Evolutionary conservation across 139 green algal genomes (phyloP).

Genomic region (Asterochloris sp.): DNA sequence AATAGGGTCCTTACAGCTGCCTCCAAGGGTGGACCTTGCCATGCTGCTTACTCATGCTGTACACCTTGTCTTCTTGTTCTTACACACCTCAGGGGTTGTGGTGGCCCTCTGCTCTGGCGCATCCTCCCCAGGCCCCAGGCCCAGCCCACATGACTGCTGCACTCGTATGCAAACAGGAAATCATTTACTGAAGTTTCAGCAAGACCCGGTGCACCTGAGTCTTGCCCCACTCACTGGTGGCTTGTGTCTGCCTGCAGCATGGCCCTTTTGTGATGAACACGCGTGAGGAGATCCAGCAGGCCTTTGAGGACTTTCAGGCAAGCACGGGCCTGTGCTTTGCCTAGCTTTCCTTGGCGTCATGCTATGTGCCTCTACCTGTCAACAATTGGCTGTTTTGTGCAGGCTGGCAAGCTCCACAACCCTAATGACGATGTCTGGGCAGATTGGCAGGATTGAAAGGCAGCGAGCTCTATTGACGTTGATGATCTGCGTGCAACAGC

Average conservation of each 20-base stretch:
- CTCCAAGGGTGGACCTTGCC: not conserved
- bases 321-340: not conserved
- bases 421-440: constrained; percentile 72
- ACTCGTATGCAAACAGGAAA: no score
- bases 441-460: no score
- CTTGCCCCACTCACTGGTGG: no score
- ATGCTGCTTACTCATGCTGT: not conserved
- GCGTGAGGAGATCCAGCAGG: constrained; percentile 69
- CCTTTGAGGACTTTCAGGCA: constrained; percentile 69
- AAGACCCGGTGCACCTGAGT: no score
- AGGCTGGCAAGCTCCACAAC: constrained; percentile 61
- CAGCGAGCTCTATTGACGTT: not conserved
- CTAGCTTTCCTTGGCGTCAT: no score
- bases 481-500: not conserved
- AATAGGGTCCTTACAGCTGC: not conserved
- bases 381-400: no score
- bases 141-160: no score
- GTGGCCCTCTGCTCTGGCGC: no score
- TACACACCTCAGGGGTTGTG: no score
- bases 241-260: not conserved
- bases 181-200: no score
- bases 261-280: constrained; percentile 57
- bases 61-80: not conserved
- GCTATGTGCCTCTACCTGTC: no score
- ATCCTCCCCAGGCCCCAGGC: no score